phyloP scores from a whole-genome alignment of 805 yeast species.

The Huiozyma sinensis region DNA sequence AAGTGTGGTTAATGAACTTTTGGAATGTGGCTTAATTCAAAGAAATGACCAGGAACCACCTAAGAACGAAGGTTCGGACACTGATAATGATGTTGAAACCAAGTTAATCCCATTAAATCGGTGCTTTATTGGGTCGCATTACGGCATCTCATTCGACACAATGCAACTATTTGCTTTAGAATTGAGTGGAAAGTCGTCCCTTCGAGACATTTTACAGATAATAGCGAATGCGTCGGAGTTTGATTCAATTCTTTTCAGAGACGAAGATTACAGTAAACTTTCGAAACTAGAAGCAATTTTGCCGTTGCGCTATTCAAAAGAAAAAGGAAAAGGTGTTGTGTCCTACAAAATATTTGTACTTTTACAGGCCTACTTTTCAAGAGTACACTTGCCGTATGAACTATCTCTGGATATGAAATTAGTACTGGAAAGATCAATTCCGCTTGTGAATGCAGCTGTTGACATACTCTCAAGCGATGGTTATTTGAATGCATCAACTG shows the following conservation, averaged over 20 bases:
- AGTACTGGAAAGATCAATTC: slow-evolving; percentile 40
- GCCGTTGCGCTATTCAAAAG: slow-evolving; percentile 45
- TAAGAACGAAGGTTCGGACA: slow-evolving; percentile 16
- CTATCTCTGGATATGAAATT: slow-evolving; percentile 43
- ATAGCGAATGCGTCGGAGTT: slow-evolving; percentile 64
- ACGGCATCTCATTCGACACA: slow-evolving; percentile 53
- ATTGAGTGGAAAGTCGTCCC: slow-evolving; percentile 43
- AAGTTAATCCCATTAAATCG: slow-evolving; percentile 52
- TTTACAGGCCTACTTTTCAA: slow-evolving; percentile 71
- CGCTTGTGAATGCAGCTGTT: slow-evolving; percentile 52
- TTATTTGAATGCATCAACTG: slow-evolving; percentile 59
- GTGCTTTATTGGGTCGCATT: slow-evolving; percentile 65
- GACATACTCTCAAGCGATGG: slow-evolving; percentile 80
- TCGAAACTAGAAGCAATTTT: slow-evolving; percentile 42
- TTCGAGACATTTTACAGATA: slow-evolving; percentile 53
- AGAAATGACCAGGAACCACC: slow-evolving; percentile 28
- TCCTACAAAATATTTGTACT: slow-evolving; percentile 62
- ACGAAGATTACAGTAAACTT: slow-evolving; percentile 43
- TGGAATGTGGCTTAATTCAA: slow-evolving; percentile 52
- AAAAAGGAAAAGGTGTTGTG: slow-evolving; percentile 35
- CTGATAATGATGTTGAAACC: slow-evolving; percentile 27
- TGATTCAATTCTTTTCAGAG: slow-evolving; percentile 53
- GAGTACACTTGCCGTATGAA: slow-evolving; percentile 53
- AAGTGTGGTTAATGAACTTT: slow-evolving; percentile 49
- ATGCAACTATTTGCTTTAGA: slow-evolving; percentile 49